A percentile compares a stretch with the other conserved stretches of the same genome.
These are phyloP conservation scores for Breviolum minutum DNA, from an alignment of 73 alveolate species.

Conservation along the genomic window DNA sequence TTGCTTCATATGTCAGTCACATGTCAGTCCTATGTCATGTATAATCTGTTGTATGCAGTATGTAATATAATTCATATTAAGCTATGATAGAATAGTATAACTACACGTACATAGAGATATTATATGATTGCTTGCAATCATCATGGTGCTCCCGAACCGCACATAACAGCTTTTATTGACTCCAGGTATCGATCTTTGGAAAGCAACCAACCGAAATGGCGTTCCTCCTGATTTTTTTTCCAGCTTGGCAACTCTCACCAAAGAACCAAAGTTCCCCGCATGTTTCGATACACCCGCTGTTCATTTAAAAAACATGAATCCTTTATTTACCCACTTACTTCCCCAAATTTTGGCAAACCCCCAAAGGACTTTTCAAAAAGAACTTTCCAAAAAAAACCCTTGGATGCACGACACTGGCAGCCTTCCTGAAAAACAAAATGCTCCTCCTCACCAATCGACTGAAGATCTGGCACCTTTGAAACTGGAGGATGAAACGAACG, in stretches of 20 bases:
- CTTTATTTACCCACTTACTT: too few species aligned
- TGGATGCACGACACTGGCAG: too few species aligned
- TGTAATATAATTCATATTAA: background rate
- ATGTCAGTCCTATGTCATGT: background rate
- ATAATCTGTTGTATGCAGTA: background rate
- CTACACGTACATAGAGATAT: background rate
- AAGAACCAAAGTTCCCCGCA: background rate
- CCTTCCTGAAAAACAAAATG: too few species aligned
- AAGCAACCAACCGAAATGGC: constrained; percentile 53
- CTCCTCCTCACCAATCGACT: constrained; percentile 22
- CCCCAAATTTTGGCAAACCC: background rate
- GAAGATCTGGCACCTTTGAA: background rate
- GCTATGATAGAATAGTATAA: too few species aligned
- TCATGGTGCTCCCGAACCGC: background rate
- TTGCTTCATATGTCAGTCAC: too few species aligned
- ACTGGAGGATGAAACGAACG: too few species aligned
- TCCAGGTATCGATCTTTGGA: constrained; percentile 39
- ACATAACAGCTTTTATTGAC: background rate
- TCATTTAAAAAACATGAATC: too few species aligned
- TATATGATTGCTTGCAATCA: background rate
- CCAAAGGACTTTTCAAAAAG: too few species aligned
- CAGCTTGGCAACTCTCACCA: background rate
- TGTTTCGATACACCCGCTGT: too few species aligned
- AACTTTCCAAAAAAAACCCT: too few species aligned
- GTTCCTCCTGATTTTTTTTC: background rate